Conservation (phyloP, 495 filamentous ascomycete genomes). For the Penicillium parvum region DNA sequence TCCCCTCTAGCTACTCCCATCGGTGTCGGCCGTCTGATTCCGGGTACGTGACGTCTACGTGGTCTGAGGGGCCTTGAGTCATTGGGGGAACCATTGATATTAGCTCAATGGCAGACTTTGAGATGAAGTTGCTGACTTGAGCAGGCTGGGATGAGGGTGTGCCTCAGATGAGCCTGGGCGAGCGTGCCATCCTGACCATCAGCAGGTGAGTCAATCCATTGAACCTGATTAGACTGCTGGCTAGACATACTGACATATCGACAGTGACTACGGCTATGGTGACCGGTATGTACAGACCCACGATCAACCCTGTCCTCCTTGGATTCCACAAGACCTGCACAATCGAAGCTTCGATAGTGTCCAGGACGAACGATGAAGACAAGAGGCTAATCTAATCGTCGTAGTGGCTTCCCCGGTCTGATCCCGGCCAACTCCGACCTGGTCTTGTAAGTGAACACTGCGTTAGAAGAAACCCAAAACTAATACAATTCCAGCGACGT, state of each 20-base stretch:
- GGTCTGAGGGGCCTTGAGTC: background rate
- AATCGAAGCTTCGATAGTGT: background rate
- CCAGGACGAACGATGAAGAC: no score
- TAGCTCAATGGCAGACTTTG: background rate
- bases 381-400: background rate
- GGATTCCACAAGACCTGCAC: background rate
- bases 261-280: conserved; percentile 77
- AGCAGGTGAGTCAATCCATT: conserved; percentile 52
- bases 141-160: conserved; percentile 88
- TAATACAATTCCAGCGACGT: conserved; percentile 35
- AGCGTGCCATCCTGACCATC: conserved; percentile 75
- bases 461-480: background rate
- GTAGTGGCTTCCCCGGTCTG: conserved; percentile 59
- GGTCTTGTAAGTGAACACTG: conserved; percentile 44
- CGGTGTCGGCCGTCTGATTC: conserved; percentile 73
- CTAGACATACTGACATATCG: conserved; percentile 18
- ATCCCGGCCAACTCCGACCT: conserved; percentile 48
- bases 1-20: conserved; percentile 63
- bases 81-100: background rate
- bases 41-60: conserved; percentile 50
- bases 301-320: background rate
- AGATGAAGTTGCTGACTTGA: background rate
- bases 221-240: background rate
- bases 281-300: conserved; percentile 57
- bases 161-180: conserved; percentile 70